These are phyloP conservation scores for Thyridium curvatum DNA, from an alignment of 2,329 filamentous ascomycete genomes.

Conservation along the genomic window DNA sequence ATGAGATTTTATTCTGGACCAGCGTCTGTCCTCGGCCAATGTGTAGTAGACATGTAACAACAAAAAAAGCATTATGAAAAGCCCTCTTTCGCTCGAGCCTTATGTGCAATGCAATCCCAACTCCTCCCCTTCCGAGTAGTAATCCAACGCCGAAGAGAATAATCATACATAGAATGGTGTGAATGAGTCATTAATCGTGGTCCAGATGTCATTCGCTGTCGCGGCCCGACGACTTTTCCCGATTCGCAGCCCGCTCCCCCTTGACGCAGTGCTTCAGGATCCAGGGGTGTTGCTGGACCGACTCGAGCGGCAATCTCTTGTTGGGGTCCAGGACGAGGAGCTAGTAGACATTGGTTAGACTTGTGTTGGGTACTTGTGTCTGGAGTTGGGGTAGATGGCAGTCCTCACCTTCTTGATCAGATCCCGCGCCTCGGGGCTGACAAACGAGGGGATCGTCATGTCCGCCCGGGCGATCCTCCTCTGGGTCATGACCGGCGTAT, in stretches of 20 bases:
- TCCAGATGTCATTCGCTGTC: constrained; percentile 10
- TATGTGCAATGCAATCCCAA: too few species aligned
- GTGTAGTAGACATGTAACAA: too few species aligned
- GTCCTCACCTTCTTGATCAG: constrained; percentile 77
- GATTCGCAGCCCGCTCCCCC: constrained; percentile 46
- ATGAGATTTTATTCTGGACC: too few species aligned
- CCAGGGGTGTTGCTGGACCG: constrained; percentile 89
- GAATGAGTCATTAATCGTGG: constrained; percentile 8
- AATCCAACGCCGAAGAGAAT: background rate
- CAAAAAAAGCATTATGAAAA: too few species aligned
- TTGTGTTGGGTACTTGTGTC: background rate
- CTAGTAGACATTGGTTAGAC: constrained; percentile 31
- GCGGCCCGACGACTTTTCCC: constrained; percentile 31
- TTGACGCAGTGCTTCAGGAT: constrained; percentile 89
- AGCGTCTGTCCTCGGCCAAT: too few species aligned
- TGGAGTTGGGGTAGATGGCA: background rate
- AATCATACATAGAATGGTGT: constrained; percentile 9
- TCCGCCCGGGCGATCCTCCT: constrained; percentile 81
- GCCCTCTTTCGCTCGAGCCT: too few species aligned
- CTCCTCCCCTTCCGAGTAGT: too few species aligned
- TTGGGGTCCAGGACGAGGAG: constrained; percentile 88
- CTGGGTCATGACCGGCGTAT: constrained; percentile 91
- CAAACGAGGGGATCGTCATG: constrained; percentile 86
- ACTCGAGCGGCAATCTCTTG: constrained; percentile 83
- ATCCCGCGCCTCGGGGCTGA: constrained; percentile 85